Evolutionary conservation across 179 eudicot species (phyloP).

Genomic region (Sideroxylon spinosum): DNA sequence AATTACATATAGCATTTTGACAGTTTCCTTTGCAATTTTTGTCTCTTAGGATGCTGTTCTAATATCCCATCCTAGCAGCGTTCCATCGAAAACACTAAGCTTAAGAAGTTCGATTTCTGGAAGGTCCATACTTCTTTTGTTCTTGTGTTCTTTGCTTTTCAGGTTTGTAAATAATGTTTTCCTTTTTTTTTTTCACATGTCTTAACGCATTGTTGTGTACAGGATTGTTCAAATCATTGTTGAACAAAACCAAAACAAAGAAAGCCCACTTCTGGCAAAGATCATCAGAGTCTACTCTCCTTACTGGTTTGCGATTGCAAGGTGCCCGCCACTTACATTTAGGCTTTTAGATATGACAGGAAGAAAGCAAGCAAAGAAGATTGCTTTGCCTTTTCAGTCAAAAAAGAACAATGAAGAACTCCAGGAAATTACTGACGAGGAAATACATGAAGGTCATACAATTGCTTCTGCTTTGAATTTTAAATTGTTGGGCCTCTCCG

Average conservation of each 20-base stretch:
- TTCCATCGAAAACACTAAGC: slow-evolving; percentile 52
- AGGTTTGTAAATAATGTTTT: not conserved
- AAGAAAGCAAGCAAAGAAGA: slow-evolving; percentile 35
- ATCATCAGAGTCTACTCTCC: slow-evolving; percentile 74
- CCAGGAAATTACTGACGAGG: slow-evolving; percentile 83
- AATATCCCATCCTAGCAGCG: slow-evolving; percentile 61
- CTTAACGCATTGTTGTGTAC: slow-evolving; percentile 22
- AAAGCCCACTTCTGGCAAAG: slow-evolving; percentile 53
- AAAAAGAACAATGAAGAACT: slow-evolving; percentile 44
- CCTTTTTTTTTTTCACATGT: slow-evolving; percentile 12
- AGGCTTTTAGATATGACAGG: slow-evolving; percentile 48
- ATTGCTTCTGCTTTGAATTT: slow-evolving; percentile 88
- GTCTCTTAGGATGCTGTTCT: slow-evolving; percentile 74
- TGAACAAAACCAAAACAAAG: slow-evolving; percentile 67
- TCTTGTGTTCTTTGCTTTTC: slow-evolving; percentile 1
- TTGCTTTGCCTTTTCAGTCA: slow-evolving; percentile 46
- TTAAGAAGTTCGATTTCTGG: slow-evolving; percentile 76
- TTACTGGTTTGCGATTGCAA: slow-evolving; percentile 74
- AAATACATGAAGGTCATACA: slow-evolving; percentile 75
- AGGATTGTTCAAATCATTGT: slow-evolving; percentile 82
- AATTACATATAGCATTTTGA: not conserved
- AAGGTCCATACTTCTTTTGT: slow-evolving; percentile 46
- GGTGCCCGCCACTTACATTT: slow-evolving; percentile 80
- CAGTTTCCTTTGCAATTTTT: slow-evolving; percentile 5
- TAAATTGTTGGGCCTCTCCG: slow-evolving; percentile 63